Conservation (phyloP, 2,329 filamentous ascomycete genomes). For the Neodidymelliopsis sp. region DNA sequence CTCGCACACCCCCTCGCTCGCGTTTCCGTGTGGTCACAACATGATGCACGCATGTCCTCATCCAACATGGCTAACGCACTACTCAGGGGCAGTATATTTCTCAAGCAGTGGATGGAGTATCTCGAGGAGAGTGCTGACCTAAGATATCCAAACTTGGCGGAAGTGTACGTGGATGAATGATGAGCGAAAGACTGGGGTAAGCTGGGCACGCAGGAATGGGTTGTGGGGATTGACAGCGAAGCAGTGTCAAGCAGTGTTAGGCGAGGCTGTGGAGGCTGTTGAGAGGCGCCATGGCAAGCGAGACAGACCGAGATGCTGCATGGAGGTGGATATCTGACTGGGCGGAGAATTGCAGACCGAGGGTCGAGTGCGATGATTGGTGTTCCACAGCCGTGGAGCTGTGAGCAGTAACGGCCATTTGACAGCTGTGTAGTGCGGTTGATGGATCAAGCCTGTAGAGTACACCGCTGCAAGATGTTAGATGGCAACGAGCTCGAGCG, state of each 20-base stretch:
- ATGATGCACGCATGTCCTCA: slow-evolving; percentile 6
- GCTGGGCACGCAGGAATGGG: too few relatives aligned
- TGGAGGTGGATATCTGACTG: slow-evolving; percentile 7
- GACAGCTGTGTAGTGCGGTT: slow-evolving; percentile 2
- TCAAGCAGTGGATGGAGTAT: slow-evolving; percentile 90
- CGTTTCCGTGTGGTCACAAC: slow-evolving; percentile 13
- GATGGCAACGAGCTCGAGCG: background rate
- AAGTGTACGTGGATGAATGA: slow-evolving; percentile 49
- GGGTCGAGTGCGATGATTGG: background rate
- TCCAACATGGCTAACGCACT: slow-evolving; percentile 25
- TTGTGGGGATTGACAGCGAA: slow-evolving; percentile 14
- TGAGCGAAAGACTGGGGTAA: background rate
- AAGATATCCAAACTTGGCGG: slow-evolving; percentile 77
- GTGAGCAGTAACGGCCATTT: background rate
- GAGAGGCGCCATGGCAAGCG: slow-evolving; percentile 15
- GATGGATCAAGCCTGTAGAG: slow-evolving; percentile 9
- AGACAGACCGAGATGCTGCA: slow-evolving; percentile 21
- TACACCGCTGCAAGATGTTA: slow-evolving; percentile 6
- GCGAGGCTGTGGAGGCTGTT: slow-evolving; percentile 17
- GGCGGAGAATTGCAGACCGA: slow-evolving; percentile 5
- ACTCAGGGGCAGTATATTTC: slow-evolving; percentile 78
- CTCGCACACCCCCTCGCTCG: background rate
- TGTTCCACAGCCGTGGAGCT: background rate
- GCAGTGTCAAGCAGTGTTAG: slow-evolving; percentile 1
- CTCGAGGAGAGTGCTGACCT: slow-evolving; percentile 90